Evolutionary conservation across 192 early-diverging fungal species (phyloP), one percentile per base, ranked within the genome.

Genomic region (Dissophora ornata): DNA sequence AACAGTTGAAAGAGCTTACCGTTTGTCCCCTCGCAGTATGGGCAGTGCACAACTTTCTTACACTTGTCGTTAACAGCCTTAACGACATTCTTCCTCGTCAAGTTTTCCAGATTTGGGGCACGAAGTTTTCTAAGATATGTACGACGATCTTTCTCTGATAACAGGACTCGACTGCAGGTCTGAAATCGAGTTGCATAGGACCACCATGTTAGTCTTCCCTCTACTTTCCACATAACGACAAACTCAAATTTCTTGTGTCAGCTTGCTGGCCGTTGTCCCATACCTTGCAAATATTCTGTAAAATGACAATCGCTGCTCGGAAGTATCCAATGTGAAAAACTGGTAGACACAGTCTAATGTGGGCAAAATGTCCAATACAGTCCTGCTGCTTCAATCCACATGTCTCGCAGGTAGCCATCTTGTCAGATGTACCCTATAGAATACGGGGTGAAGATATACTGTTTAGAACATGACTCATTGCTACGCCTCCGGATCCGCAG

Each of bases 251-350:
- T n/a, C n/a, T n/a, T n/a, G n/a, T n/a, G n/a, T n/a, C n/a, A n/a
- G n/a, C n/a, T n/a, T n/a, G n/a, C n/a, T n/a, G n/a, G n/a, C n/a
- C n/a, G n/a, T n/a, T n/a, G n/a, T n/a, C n/a, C n/a, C n/a, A n/a
- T n/a, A n/a, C 93, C 83, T 98, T 98, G 90, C 98, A 99, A 57
- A 98, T 98, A 50, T 95, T 90, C 84, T 99, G 97, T 33, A 99
- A 81, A 55, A 98, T 94, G 21, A 84, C 89, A 40, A 96, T 87
- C 53, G 92, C 92, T 40, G 90, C 85, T 67, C 93, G 92, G 77
- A 98, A 99, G 82, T 96, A 99, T 46, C 98, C 98, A 85, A 96
- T 95, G 47, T 99, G 98, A 74, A 98, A 99, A 21, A 99, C 94
- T 6, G 98, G 98, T 48, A 98, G 81, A 40, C 90, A 92, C 10